phyloP scores from a whole-genome alignment of 2,329 filamentous ascomycete species.

The Botryotinia convoluta region DNA sequence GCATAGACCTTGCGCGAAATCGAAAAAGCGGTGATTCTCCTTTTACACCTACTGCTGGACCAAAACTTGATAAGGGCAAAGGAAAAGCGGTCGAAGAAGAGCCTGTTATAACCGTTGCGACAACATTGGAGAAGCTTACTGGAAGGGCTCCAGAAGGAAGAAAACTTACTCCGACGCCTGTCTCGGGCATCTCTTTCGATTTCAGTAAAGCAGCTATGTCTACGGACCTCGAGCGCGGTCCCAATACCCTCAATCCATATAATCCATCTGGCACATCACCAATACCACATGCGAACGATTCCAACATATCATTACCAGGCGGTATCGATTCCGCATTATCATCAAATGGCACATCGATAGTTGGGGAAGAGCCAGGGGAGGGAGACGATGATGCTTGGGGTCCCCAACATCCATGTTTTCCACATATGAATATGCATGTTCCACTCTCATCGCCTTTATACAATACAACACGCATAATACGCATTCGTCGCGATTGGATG shows the following conservation, averaged over 20 bases:
- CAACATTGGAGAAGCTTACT: slow-evolving; percentile 11
- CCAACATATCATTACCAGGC: slow-evolving; percentile 30
- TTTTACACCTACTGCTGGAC: slow-evolving; percentile 16
- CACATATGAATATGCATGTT: slow-evolving; percentile 90
- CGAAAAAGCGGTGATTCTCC: slow-evolving; percentile 34
- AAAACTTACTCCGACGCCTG: slow-evolving; percentile 17
- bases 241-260: slow-evolving; percentile 29
- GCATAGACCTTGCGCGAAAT: slow-evolving; percentile 33
- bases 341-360: slow-evolving; percentile 39
- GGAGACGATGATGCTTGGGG: slow-evolving; percentile 76
- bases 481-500: slow-evolving; percentile 90
- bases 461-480: slow-evolving; percentile 79
- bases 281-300: slow-evolving; percentile 24
- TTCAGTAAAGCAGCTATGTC: slow-evolving; percentile 33
- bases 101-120: slow-evolving; percentile 14
- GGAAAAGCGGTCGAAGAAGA: slow-evolving; percentile 30
- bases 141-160: slow-evolving; percentile 22
- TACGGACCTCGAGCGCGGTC: slow-evolving; percentile 37
- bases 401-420: slow-evolving; percentile 88
- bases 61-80: slow-evolving; percentile 35
- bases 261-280: slow-evolving; percentile 28
- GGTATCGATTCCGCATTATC: slow-evolving; percentile 37
- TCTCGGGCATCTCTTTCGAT: slow-evolving; percentile 31
- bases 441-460: slow-evolving; percentile 73
- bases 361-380: slow-evolving; percentile 42